Evolutionary conservation across 768 basidiomycete species (phyloP).

Genomic region (Termitomyces sp.): DNA sequence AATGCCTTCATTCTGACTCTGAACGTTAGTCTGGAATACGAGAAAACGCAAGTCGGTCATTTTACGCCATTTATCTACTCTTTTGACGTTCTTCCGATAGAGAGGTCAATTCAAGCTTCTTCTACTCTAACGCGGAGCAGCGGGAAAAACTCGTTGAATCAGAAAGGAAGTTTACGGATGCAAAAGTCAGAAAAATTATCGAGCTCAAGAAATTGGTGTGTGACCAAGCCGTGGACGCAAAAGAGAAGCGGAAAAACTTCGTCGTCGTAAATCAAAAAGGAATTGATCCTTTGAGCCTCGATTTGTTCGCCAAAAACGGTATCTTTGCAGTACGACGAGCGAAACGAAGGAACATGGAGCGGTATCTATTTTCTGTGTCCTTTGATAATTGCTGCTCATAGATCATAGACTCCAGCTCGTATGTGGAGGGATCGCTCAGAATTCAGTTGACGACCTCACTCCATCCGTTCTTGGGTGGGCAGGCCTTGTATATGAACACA

Average conservation of each 20-base stretch:
- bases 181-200: constrained; percentile 91
- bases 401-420: constrained; percentile 75
- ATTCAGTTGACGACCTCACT: constrained; percentile 94
- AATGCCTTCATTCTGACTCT: constrained; percentile 93
- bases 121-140: constrained; percentile 97
- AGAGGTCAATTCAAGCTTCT: constrained; percentile 99
- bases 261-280: constrained; percentile 99
- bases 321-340: constrained; percentile 92
- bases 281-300: constrained; percentile 94
- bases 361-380: constrained; percentile 41
- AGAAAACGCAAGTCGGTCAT: constrained; percentile 81
- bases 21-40: constrained; percentile 97
- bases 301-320: constrained; percentile 94
- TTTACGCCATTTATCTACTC: constrained; percentile 4
- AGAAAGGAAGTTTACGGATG: constrained; percentile 90
- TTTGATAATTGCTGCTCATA: not conserved
- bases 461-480: constrained; percentile 95
- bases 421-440: constrained; percentile 93
- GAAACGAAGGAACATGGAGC: constrained; percentile 98
- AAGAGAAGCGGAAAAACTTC: constrained; percentile 80
- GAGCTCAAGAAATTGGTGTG: constrained; percentile 96
- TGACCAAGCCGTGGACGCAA: constrained; percentile 82
- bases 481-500: constrained; percentile 98
- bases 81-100: constrained; percentile 35
- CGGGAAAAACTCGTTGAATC: constrained; percentile 98